Percentiles rank a stretch among this genome's conserved stretches.
Evolutionary conservation across 2,329 filamentous ascomycete genomes (phyloP).

Genomic region (Fusarium sp.): DNA sequence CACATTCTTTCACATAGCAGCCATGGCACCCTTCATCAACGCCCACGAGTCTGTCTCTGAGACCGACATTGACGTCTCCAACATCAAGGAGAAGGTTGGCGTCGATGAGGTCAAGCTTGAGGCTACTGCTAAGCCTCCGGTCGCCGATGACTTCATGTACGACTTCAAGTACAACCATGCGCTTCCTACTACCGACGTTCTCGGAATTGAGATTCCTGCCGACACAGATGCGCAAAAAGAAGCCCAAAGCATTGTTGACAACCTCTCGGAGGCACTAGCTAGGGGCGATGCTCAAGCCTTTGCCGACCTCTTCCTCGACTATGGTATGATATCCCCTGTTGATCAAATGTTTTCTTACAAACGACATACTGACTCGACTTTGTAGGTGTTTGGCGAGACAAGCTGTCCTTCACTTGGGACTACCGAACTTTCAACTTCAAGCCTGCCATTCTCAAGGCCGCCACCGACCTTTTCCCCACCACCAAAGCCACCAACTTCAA

Average conservation of each 20-base stretch:
- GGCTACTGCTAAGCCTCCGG: conserved; percentile 7
- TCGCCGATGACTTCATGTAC: conserved; percentile 57
- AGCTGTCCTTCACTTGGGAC: conserved; percentile 56
- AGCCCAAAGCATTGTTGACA: conserved; percentile 44
- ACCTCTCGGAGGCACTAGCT: conserved; percentile 22
- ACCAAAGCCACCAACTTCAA: conserved; percentile 48
- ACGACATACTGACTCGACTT: background rate
- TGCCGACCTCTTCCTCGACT: conserved; percentile 11
- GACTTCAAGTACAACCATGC: conserved; percentile 58
- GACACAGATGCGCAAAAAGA: conserved; percentile 33
- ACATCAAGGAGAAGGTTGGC: conserved; percentile 9
- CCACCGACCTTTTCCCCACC: conserved; percentile 51
- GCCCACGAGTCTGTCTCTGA: conserved; percentile 6
- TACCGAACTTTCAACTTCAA: conserved; percentile 55
- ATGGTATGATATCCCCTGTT: background rate
- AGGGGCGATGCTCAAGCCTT: conserved; percentile 11
- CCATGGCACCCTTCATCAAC: conserved; percentile 20
- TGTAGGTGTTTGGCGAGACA: conserved; percentile 55
- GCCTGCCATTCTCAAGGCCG: conserved; percentile 51
- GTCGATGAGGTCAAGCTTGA: conserved; percentile 8
- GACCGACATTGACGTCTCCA: background rate
- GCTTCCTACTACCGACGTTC: conserved; percentile 51
- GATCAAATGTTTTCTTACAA: background rate
- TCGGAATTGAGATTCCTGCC: conserved; percentile 51
- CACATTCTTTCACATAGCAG: conserved; percentile 14